Evolutionary conservation across 148 eudicot species (phyloP).

Genomic region (Vaccinium macrocarpon): DNA sequence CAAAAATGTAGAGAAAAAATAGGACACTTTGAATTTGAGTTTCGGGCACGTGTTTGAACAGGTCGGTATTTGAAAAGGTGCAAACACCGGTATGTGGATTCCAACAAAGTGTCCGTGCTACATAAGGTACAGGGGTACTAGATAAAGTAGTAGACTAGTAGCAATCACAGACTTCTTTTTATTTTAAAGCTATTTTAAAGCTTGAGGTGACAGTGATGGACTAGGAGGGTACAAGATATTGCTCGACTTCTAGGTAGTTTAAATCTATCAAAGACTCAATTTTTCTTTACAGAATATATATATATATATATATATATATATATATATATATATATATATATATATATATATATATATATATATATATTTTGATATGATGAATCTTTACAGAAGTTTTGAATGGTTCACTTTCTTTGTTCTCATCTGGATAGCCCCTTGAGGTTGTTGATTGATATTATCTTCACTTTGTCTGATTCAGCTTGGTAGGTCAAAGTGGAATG

Average conservation of each 20-base stretch:
- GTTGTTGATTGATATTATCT: neutral
- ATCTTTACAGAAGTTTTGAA: too few species aligned
- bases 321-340: too few species aligned
- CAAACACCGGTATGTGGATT: neutral
- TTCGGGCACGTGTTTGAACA: neutral
- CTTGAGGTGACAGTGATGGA: neutral
- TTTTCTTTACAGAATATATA: neutral
- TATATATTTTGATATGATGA: too few species aligned
- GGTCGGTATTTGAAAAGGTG: neutral
- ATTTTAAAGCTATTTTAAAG: neutral
- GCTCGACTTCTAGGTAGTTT: neutral
- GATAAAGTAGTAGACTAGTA: conserved; percentile 1
- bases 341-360: too few species aligned
- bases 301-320: too few species aligned
- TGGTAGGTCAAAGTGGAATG: conserved; percentile 99
- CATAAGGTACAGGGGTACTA: neutral
- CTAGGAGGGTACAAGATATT: neutral
- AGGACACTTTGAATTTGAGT: neutral
- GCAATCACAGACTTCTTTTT: neutral
- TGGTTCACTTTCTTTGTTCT: too few species aligned
- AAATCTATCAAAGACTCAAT: neutral
- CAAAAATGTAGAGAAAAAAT: neutral
- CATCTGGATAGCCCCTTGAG: too few species aligned
- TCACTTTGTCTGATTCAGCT: conserved; percentile 44
- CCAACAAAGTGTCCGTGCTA: neutral